Conservation (phyloP, 2,329 filamentous ascomycete genomes). For the Penicillium digitatum region DNA sequence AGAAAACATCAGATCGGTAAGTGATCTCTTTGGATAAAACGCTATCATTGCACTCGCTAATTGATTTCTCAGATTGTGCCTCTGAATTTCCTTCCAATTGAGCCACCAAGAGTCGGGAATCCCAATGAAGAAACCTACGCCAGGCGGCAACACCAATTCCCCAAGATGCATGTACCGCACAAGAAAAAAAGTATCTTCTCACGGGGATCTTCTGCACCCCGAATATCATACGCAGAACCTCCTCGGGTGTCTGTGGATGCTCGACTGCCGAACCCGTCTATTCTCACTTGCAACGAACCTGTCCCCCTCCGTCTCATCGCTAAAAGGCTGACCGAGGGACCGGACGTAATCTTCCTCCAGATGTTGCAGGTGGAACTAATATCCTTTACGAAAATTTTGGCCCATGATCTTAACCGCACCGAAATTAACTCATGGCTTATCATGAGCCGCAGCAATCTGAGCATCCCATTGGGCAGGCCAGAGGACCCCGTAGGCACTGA, state of each 20-base stretch:
- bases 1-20: constrained; percentile 69
- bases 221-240: constrained; percentile 34
- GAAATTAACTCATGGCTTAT: constrained; percentile 75
- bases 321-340: constrained; percentile 67
- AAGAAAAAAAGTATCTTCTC: constrained; percentile 62
- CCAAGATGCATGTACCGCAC: constrained; percentile 30
- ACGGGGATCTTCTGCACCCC: constrained; percentile 31
- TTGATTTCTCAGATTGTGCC: constrained; percentile 42
- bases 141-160: constrained; percentile 63
- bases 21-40: constrained; percentile 8
- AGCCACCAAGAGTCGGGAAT: constrained; percentile 68
- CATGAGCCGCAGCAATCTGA: constrained; percentile 66
- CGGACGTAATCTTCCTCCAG: constrained; percentile 68
- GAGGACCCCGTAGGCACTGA: constrained; percentile 62
- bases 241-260: constrained; percentile 72
- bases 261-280: constrained; percentile 77
- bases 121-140: constrained; percentile 79
- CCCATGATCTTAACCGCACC: constrained; percentile 67
- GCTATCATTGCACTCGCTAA: not conserved
- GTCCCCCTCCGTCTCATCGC: constrained; percentile 75
- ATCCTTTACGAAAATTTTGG: constrained; percentile 72
- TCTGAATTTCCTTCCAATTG: constrained; percentile 88
- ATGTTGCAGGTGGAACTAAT: constrained; percentile 78
- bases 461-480: constrained; percentile 61
- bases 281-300: constrained; percentile 84